Percentiles rank a stretch among this genome's conserved stretches.
Conservation (phyloP, 495 filamentous ascomycete genomes). For the Aspergillus indologenus region DNA sequence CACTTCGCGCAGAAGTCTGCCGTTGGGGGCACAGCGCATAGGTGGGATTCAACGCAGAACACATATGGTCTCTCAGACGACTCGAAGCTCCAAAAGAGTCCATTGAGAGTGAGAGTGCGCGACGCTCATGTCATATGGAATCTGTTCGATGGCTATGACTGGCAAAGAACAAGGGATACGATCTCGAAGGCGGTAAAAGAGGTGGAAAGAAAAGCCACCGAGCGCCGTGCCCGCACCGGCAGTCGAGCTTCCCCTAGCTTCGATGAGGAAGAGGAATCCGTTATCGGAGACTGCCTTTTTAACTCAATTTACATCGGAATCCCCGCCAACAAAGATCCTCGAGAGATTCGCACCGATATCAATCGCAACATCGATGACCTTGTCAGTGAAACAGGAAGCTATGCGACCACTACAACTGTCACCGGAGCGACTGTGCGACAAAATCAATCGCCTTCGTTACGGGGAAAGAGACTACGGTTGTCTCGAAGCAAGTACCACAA, state of each 20-base stretch:
- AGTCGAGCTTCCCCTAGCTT: conserved; percentile 44
- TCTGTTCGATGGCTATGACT: conserved; percentile 96
- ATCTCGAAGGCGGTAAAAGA: conserved; percentile 84
- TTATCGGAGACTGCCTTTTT: conserved; percentile 94
- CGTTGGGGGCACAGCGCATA: conserved; percentile 65
- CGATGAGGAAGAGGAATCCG: conserved; percentile 73
- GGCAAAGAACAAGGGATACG: conserved; percentile 79
- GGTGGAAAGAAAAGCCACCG: conserved; percentile 75
- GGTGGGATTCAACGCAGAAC: conserved; percentile 74
- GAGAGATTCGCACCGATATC: conserved; percentile 75
- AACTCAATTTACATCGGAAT: conserved; percentile 98
- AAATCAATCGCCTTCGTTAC: conserved; percentile 42
- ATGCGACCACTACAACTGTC: conserved; percentile 66
- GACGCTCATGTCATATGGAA: conserved; percentile 98
- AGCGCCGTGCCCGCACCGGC: conserved; percentile 56
- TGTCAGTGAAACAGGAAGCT: conserved; percentile 82
- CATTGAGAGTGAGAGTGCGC: conserved; percentile 72
- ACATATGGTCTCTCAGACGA: conserved; percentile 66
- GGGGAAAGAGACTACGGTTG: conserved; percentile 64
- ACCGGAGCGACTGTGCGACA: conserved; percentile 57
- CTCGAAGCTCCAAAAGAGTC: conserved; percentile 60
- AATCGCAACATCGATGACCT: conserved; percentile 85
- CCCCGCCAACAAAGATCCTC: conserved; percentile 77
- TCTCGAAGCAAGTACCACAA: conserved; percentile 88
- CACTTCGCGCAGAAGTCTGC: conserved; percentile 67